Conservation (phyloP, 2,329 filamentous ascomycete species). For the Mariannaea sp. region DNA sequence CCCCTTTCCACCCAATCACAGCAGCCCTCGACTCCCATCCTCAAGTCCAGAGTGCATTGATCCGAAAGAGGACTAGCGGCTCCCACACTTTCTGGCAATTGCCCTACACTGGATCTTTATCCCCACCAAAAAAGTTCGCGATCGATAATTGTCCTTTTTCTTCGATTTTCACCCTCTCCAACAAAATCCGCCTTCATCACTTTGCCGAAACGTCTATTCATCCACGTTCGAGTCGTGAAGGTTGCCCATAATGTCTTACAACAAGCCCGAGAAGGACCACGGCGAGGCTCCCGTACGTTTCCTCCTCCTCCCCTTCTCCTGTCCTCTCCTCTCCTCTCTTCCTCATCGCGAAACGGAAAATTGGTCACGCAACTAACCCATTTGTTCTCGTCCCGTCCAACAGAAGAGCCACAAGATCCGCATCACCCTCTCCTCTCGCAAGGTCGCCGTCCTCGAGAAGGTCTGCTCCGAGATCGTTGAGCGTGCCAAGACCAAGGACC, state of each 20-base stretch:
- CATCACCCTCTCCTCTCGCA: slow-evolving; percentile 95
- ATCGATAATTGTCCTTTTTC: slow-evolving; percentile 14
- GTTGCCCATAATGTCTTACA: slow-evolving; percentile 80
- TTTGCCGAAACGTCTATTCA: slow-evolving; percentile 69
- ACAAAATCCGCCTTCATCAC: slow-evolving; percentile 67
- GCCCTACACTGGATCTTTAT: slow-evolving; percentile 20
- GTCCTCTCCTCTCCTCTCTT: too few species aligned
- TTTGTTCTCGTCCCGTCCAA: slow-evolving; percentile 6
- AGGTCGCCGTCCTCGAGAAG: slow-evolving; percentile 95
- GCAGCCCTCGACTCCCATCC: background rate
- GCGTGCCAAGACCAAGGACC: slow-evolving; percentile 97
- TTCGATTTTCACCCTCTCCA: background rate
- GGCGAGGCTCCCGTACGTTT: slow-evolving; percentile 79
- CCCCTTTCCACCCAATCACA: slow-evolving; percentile 3
- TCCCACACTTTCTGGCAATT: slow-evolving; percentile 9
- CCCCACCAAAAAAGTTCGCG: slow-evolving; percentile 32
- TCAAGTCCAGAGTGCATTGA: background rate
- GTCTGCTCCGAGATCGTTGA: slow-evolving; percentile 98
- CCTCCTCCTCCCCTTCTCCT: background rate
- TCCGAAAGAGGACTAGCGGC: slow-evolving; percentile 14
- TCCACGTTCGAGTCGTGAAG: slow-evolving; percentile 81
- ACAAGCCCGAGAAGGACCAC: slow-evolving; percentile 94
- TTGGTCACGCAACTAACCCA: slow-evolving; percentile 20
- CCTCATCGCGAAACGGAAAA: too few species aligned
- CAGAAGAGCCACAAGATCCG: slow-evolving; percentile 97